phyloP scores from a whole-genome alignment of 805 yeast genomes.

The Cyberlindnera saturnus region DNA sequence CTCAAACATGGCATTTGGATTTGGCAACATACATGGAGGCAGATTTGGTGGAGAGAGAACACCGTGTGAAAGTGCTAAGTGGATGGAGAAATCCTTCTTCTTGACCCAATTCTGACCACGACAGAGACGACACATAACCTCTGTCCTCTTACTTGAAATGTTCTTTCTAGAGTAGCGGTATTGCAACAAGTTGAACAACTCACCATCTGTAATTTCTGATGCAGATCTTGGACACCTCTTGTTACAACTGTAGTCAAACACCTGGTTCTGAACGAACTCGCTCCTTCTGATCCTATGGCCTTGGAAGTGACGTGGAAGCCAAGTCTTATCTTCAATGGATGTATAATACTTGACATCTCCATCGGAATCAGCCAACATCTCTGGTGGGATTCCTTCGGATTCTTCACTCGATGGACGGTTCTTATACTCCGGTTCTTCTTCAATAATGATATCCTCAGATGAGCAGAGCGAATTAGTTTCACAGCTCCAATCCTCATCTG shows the following conservation, averaged over 20 bases:
- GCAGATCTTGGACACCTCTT: conserved; percentile 17
- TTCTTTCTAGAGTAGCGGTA: conserved; percentile 5
- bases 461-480: not conserved
- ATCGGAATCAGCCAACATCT: not conserved
- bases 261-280: conserved; percentile 1
- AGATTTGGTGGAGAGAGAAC: conserved; percentile 6
- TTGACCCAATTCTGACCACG: conserved; percentile 22
- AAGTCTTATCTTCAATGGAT: conserved; percentile 10
- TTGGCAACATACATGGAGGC: conserved; percentile 8
- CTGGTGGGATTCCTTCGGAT: not conserved
- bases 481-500: not conserved
- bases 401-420: not conserved
- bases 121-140: conserved; percentile 23
- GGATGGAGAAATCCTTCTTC: conserved; percentile 9
- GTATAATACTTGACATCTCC: conserved; percentile 13
- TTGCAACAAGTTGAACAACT: conserved; percentile 4
- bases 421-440: not conserved
- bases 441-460: not conserved
- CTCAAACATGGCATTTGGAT: conserved; percentile 15
- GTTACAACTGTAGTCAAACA: conserved; percentile 10
- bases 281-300: conserved; percentile 11
- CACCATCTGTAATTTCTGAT: not conserved
- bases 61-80: conserved; percentile 23
- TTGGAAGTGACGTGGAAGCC: conserved; percentile 20
- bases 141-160: conserved; percentile 1